Evolutionary conservation across 345 rosid genomes (phyloP).

Genomic region (Nephelium lappaceum): DNA sequence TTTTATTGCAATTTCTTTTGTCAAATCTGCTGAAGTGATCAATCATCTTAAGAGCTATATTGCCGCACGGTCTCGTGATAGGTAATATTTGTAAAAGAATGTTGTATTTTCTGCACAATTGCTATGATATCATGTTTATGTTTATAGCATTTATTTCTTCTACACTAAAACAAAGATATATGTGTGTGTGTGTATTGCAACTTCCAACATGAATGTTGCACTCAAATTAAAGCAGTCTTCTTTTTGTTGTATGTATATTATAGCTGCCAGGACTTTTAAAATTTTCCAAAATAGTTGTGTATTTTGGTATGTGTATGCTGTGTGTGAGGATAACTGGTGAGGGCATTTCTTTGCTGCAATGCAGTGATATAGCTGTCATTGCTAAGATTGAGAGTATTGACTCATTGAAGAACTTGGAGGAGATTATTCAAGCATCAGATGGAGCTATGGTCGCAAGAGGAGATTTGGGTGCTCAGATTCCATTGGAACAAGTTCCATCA

Average conservation of each 20-base stretch:
- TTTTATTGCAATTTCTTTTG: constrained; percentile 96
- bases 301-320: not conserved
- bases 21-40: constrained; percentile 98
- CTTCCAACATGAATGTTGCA: not conserved
- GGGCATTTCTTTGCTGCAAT: constrained; percentile 15
- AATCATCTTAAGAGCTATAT: constrained; percentile 94
- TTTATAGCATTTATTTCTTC: not conserved
- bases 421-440: constrained; percentile 85
- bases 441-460: constrained; percentile 99
- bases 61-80: constrained; percentile 81
- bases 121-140: not conserved
- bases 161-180: not conserved
- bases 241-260: not conserved
- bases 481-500: constrained; percentile 97
- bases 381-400: constrained; percentile 98
- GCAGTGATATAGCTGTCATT: constrained; percentile 85
- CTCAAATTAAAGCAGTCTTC: not conserved
- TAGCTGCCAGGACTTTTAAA: not conserved
- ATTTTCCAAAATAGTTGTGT: constrained; percentile 3
- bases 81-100: constrained; percentile 41
- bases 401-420: constrained; percentile 88
- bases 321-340: constrained; percentile 7
- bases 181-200: not conserved
- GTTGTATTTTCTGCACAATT: not conserved
- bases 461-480: constrained; percentile 98